phyloP scores from a whole-genome alignment of 73 alveolate genomes.

The Effrenium voratum region DNA sequence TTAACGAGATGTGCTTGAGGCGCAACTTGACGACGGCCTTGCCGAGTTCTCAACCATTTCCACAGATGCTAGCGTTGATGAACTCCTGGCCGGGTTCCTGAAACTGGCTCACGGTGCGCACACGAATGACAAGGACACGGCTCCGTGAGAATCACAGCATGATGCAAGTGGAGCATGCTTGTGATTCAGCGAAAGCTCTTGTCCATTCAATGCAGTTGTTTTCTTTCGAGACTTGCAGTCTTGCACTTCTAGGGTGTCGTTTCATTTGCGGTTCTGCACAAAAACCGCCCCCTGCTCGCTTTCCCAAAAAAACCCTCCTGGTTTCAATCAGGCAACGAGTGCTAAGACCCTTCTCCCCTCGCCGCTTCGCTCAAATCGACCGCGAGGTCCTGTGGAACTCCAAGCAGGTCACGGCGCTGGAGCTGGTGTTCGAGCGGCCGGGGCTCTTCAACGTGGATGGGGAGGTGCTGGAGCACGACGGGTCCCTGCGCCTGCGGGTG shows the following conservation, averaged over 20 bases:
- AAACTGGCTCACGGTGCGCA: conserved; percentile 88
- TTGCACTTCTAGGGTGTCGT: no score
- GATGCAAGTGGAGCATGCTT: not conserved
- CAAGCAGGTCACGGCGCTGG: conserved; percentile 65
- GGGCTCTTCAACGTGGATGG: conserved; percentile 87
- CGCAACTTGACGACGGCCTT: conserved; percentile 80
- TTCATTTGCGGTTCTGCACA: no score
- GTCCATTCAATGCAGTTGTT: no score
- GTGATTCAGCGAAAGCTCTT: no score
- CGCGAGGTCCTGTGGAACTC: conserved; percentile 78
- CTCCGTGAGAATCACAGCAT: not conserved
- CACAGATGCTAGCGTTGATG: conserved; percentile 38
- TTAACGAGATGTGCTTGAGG: not conserved
- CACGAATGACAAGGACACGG: conserved; percentile 63
- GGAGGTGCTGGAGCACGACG: conserved; percentile 82
- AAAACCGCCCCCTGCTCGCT: no score
- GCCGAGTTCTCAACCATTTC: conserved; percentile 46
- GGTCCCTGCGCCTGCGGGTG: conserved; percentile 83
- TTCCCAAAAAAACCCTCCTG: no score
- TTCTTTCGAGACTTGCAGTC: not conserved
- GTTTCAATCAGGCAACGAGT: no score
- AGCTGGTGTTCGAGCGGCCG: conserved; percentile 41
- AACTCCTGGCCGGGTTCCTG: conserved; percentile 75
- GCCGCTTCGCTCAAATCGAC: no score
- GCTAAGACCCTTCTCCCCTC: no score